Evolutionary conservation across 1,284 basidiomycete species (phyloP), one percentile per base, ranked within the genome.

Genomic region (Volvariella volvacea): DNA sequence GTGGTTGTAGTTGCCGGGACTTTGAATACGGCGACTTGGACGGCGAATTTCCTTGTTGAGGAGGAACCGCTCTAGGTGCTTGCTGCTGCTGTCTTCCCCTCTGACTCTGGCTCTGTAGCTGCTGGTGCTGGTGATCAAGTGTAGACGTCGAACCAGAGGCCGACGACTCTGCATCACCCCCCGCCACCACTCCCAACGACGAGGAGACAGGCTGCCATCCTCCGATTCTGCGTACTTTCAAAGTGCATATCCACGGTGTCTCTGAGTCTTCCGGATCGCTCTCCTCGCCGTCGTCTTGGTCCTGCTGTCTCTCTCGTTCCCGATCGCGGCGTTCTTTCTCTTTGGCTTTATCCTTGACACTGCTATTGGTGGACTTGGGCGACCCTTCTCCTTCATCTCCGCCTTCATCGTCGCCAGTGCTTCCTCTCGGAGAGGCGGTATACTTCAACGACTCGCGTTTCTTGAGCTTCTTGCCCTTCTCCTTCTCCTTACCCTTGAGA

Each of bases 191-290:
- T 28, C 25, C 6, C 25, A 28, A 6, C 12, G 25, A 28, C 25
- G n/a, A n/a, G n/a, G n/a, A n/a, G n/a, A n/a, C n/a, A n/a, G n/a
- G n/a, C n/a, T 42, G 17, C 42, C 19, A 15, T 16, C 19, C 19
- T 14, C 40, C 22, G 36, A 36, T 56, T 39, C 72, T 62, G 21
- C 72, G 70, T 25, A 83, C 65, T 51, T 80, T 74, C 51, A 89
- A 67, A 17, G 76, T 79, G 59, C 94, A 98, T 34, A 83, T 79
- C 94, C 94, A 99, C 0, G 93, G 90, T 21, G 90, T 92, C 64
- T 97, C 94, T 38, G 86, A 90, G 61, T 98, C 94, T 61, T 98
- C 94, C 0, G 92, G 90, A 55, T 97, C 93, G 48, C 85, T 89
- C 42, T 92, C 83, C 15, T 82, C 76, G 6, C 70, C 82, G 4